phyloP scores from a whole-genome alignment of 441 rosid species.

The Jatropha podagrica region DNA sequence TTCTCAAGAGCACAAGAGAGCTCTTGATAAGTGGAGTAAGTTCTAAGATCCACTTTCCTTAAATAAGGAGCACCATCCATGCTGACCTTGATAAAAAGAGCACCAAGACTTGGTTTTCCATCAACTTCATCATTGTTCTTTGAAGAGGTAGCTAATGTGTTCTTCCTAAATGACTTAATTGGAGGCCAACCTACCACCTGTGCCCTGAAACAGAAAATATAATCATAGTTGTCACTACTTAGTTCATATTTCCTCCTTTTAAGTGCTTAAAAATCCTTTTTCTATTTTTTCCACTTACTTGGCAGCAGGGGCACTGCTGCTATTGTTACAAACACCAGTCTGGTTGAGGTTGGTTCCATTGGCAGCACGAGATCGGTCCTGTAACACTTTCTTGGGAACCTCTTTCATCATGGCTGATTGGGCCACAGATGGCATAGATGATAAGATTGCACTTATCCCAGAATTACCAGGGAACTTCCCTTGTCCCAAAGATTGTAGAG shows the following conservation, averaged over 20 bases:
- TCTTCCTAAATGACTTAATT: constrained; percentile 59
- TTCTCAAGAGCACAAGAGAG: constrained; percentile 67
- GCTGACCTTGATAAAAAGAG: constrained; percentile 69
- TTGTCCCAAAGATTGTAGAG: constrained; percentile 43
- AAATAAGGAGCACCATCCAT: constrained; percentile 78
- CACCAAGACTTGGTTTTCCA: constrained; percentile 56
- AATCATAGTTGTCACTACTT: background rate
- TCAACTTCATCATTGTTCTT: constrained; percentile 65
- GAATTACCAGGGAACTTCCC: constrained; percentile 48
- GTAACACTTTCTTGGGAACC: constrained; percentile 34
- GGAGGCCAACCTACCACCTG: constrained; percentile 84
- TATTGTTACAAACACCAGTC: constrained; percentile 41
- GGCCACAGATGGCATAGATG: constrained; percentile 45
- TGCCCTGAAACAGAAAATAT: constrained; percentile 40
- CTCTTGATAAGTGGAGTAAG: constrained; percentile 48
- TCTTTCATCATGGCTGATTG: constrained; percentile 49
- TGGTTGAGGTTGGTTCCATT: constrained; percentile 35
- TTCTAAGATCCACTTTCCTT: constrained; percentile 70
- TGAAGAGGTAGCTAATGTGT: constrained; percentile 49
- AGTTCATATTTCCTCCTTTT: background rate
- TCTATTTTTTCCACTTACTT: constrained; percentile 47
- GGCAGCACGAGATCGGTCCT: constrained; percentile 40
- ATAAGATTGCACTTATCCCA: constrained; percentile 47
- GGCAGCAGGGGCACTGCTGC: constrained; percentile 58
- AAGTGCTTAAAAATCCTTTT: background rate